Base-by-base conservation (phyloP, 305 asterid genomes). In the Salvia sclarea region DNA sequence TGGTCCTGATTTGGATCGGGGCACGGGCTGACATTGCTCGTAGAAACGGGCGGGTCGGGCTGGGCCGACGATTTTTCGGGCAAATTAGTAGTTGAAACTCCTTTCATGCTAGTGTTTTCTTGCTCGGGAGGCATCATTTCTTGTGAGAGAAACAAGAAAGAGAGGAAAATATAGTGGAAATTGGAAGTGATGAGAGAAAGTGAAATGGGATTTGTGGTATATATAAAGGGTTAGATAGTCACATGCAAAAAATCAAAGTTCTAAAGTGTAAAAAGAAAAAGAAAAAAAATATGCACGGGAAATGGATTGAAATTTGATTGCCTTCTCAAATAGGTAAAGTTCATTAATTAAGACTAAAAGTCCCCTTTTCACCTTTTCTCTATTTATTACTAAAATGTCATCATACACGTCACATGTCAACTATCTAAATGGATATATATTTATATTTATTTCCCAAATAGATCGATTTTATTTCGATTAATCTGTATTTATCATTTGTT, bases 61-160 rank as follows among this genome's bases (percentile, higher is more conserved):
- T n/a, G n/a, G n/a, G n/a, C n/a, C n/a, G n/a, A n/a, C n/a, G n/a
- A n/a, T n/a, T n/a, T n/a, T n/a, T n/a, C n/a, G n/a, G 72, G 7
- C 54, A 79, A 67, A 52, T 56, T 41, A 69, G 60, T 72, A 25
- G 80, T 31, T 2, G 86, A 41, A 41, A 62, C 76, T 28, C 84
- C 76, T 14, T 68, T 60, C 8, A 73, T 56, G 11, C 60, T 76
- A 3, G 20, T 45, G 58, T 70, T 72, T 43, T 91, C 88, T 81
- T 85, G 95, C 71, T 85, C 84, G 28, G 86, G 93, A 8, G 92
- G 88, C 93, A 91, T 82, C 96, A 87, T 88, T 71, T 68, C 47
- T 14, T 37, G 52, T 21, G 28, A 64, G 24, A 35, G 61, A 48
- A 43, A 58, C 17, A 61, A 14, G n/a, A n/a, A n/a, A n/a, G n/a